These are phyloP conservation scores for Solanum pinnatisectum DNA, from an alignment of 257 asterid species.

Conservation along the genomic window DNA sequence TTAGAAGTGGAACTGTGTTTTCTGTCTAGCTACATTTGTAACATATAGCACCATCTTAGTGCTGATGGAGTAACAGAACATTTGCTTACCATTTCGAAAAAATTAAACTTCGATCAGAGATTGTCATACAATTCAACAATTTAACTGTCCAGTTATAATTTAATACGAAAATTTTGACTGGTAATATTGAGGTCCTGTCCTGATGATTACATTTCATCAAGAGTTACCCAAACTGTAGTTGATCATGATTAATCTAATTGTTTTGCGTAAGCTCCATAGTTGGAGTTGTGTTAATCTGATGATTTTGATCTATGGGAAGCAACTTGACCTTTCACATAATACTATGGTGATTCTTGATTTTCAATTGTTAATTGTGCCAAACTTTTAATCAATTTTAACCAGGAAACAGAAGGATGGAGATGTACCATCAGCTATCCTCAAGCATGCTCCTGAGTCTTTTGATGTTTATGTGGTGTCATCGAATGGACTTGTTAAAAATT, in stretches of 20 bases:
- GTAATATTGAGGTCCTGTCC: not conserved
- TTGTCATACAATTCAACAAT: not conserved
- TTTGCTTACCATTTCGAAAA: not conserved
- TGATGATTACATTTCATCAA: not conserved
- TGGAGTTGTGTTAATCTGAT: not conserved
- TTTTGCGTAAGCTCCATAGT: not conserved
- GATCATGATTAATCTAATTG: not conserved
- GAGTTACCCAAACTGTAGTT: not conserved
- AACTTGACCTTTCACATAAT: not conserved
- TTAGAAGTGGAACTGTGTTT: not conserved
- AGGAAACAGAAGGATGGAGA: conserved; percentile 46
- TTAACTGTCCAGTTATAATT: not conserved
- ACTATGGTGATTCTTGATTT: not conserved
- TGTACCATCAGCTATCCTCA: conserved; percentile 62
- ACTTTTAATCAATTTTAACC: not conserved
- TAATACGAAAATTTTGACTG: not conserved
- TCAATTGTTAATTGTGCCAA: not conserved
- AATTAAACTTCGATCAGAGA: not conserved
- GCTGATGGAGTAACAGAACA: not conserved
- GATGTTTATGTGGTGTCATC: conserved; percentile 45
- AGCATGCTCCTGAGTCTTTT: conserved; percentile 53
- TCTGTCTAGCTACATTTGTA: not conserved
- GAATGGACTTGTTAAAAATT: conserved; percentile 20
- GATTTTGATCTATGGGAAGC: not conserved
- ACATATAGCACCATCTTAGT: not conserved